These are phyloP conservation scores for Priceomyces melissophilus DNA, from an alignment of 805 yeast genomes.

Conservation along the genomic window DNA sequence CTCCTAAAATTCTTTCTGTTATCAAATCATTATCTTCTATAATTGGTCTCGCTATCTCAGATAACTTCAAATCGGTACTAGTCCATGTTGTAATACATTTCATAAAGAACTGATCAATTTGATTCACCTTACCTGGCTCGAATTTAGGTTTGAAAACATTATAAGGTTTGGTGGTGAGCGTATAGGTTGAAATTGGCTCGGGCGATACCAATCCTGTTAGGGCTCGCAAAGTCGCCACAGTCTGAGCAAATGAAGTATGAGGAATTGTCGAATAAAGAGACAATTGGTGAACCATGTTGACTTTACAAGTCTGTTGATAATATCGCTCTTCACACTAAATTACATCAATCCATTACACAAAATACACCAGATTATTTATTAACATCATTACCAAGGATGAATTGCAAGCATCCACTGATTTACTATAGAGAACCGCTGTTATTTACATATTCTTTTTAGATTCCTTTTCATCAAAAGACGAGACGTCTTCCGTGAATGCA, in stretches of 20 bases:
- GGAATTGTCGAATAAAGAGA: slow-evolving; percentile 46
- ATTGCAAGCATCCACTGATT: neutral
- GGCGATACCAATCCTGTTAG: slow-evolving; percentile 49
- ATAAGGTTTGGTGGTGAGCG: slow-evolving; percentile 48
- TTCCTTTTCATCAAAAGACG: slow-evolving; percentile 27
- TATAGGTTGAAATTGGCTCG: slow-evolving; percentile 44
- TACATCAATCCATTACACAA: slow-evolving; percentile 3
- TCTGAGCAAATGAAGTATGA: slow-evolving; percentile 37
- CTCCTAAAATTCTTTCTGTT: slow-evolving; percentile 25
- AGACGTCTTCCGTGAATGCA: slow-evolving; percentile 67
- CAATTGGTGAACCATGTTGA: slow-evolving; percentile 52
- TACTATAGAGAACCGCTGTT: neutral
- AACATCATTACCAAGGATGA: neutral
- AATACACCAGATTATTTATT: neutral
- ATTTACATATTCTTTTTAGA: slow-evolving; percentile 22
- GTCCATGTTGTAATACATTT: slow-evolving; percentile 49
- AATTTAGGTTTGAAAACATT: slow-evolving; percentile 51
- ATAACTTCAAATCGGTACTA: slow-evolving; percentile 16
- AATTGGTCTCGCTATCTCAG: slow-evolving; percentile 27
- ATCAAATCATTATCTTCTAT: slow-evolving; percentile 19
- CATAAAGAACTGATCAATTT: slow-evolving; percentile 53
- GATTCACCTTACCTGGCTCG: slow-evolving; percentile 54
- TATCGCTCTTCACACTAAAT: neutral
- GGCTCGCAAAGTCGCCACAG: slow-evolving; percentile 48
- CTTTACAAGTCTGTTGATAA: neutral